These are phyloP conservation scores for Petunia axillaris DNA, from an alignment of 257 asterid species.

Conservation along the genomic window DNA sequence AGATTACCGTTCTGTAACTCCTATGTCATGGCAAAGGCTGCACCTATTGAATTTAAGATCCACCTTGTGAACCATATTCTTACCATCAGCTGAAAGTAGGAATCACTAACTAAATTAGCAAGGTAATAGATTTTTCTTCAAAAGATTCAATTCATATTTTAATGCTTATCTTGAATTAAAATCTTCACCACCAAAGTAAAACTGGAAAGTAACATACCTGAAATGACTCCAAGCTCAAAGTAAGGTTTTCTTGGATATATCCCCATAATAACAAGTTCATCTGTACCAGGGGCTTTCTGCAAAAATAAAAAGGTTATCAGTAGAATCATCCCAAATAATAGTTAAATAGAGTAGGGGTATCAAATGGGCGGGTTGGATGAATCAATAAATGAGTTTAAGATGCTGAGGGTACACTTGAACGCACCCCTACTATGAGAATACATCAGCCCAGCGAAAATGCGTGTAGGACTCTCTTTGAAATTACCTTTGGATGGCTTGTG, in stretches of 20 bases:
- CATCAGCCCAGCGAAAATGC: neutral
- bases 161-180: no score
- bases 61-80: slow-evolving; percentile 53
- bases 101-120: neutral
- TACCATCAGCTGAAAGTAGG: slow-evolving; percentile 53
- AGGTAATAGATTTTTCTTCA: neutral
- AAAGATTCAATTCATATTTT: no score
- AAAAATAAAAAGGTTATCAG: neutral
- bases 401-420: neutral
- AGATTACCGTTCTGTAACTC: slow-evolving; percentile 54
- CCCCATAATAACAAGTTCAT: slow-evolving; percentile 65
- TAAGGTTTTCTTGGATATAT: slow-evolving; percentile 53
- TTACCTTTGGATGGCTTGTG: slow-evolving; percentile 73
- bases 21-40: slow-evolving; percentile 65
- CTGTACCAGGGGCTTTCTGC: slow-evolving; percentile 61
- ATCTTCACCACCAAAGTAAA: neutral
- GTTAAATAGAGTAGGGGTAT: neutral
- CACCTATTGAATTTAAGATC: slow-evolving; percentile 61
- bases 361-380: neutral
- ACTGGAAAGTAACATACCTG: slow-evolving; percentile 39
- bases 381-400: neutral
- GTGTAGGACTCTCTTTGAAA: neutral
- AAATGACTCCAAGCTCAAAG: slow-evolving; percentile 59
- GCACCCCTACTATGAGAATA: neutral
- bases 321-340: no score